Evolutionary conservation across 352 stramenopile genomes (phyloP), one percentile per base, ranked within the genome.

Genomic region (Phytophthora melonis): DNA sequence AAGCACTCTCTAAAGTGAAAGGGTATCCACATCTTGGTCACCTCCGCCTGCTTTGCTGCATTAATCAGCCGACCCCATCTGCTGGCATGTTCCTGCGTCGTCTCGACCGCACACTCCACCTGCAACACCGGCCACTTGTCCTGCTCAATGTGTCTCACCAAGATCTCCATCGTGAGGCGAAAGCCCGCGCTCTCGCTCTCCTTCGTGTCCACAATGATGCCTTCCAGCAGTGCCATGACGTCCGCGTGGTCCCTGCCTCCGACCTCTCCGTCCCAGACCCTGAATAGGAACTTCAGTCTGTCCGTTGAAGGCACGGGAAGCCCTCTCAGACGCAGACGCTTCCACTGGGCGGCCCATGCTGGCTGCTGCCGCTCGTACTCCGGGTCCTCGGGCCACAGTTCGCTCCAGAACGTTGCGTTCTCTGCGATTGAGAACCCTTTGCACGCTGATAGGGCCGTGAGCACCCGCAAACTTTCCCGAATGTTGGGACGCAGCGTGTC

Each of bases 391-490:
- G 68, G 59, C 36, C 71, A 72, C 5, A 77, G 14, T 14, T 69
- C 63, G 36, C 58, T 68, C 73, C 68, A 79, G 47, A 79, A 79
- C 19, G 34, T 56, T 4, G 27, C 21, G 25, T 77, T 79, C 18
- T 74, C 58, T 10, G 8, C 13, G 30, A 79, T 18, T 6, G 45
- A 58, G 27, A 74, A 74, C 23, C 68, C 72, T 3, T 58, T 45
- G 34, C 72, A 79, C 2, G 36, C 47, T n/a, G 54, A 52, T 16
- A 79, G 25, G 5, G 68, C 34, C 16, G 49, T 68, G 18, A 79
- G 21, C 27, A 77, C 68, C 9, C 63, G 23, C 18, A 79, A n/a
- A 45, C 62, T 69, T 19, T 79, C 63, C 1, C 63, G 39, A 14
- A 65, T 55, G 6, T 32, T 59, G 7, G 66, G 60, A 0, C 47